Evolutionary conservation across 139 green algal species (phyloP).

Genomic region (Penium margaritaceum): DNA sequence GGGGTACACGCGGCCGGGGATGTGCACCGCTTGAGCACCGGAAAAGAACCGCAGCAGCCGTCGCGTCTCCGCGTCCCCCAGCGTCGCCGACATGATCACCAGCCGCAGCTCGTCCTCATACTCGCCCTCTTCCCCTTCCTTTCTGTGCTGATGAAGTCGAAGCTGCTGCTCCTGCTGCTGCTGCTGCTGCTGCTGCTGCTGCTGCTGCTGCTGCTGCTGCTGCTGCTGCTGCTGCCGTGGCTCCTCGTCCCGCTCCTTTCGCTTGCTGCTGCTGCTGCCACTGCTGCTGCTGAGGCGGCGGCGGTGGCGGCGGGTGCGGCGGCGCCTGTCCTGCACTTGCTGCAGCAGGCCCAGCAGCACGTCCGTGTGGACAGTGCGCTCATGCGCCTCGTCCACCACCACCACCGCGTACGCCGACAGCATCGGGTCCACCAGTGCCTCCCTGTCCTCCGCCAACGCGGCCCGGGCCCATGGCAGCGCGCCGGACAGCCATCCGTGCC

Average conservation of each 20-base stretch:
- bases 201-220: constrained; percentile 53
- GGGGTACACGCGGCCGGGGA: constrained; percentile 78
- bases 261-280: background rate
- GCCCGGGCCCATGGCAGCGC: no score
- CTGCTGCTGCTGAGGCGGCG: background rate
- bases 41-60: constrained; percentile 68
- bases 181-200: background rate
- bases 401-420: constrained; percentile 72
- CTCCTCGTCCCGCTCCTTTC: no score
- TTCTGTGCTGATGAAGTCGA: background rate
- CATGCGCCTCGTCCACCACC: constrained; percentile 92
- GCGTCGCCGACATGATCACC: constrained; percentile 88
- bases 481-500: no score
- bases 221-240: constrained; percentile 80
- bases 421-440: constrained; percentile 74
- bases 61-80: constrained; percentile 65
- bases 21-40: constrained; percentile 74
- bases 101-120: constrained; percentile 58
- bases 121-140: no score
- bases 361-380: constrained; percentile 84
- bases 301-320: no score
- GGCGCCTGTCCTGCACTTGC: constrained; percentile 36
- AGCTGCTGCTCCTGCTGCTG: background rate
- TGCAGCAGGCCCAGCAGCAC: constrained; percentile 87
- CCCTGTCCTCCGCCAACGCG: no score